A percentile compares a stretch with the other conserved stretches of the same genome.
Evolutionary conservation across 176 grass and related monocot genomes (phyloP).

Genomic region (Bonia amplexicaulis): DNA sequence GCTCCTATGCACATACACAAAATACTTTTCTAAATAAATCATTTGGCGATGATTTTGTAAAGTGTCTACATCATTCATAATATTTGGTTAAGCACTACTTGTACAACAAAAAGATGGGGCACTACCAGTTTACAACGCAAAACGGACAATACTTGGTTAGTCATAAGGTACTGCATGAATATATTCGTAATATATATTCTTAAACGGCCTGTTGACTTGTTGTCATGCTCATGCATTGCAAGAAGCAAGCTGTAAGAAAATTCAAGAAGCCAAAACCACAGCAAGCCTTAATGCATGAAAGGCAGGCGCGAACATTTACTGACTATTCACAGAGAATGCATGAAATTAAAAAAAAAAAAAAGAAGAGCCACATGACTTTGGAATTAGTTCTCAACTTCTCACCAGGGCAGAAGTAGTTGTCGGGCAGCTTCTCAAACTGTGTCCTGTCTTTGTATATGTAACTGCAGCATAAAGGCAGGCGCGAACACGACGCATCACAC

Average conservation of each 20-base stretch:
- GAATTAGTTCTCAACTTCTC: background rate
- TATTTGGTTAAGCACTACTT: background rate
- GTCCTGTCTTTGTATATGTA: slow-evolving; percentile 94
- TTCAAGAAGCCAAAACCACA: background rate
- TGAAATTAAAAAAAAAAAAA: too few relatives aligned
- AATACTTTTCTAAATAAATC: too few relatives aligned
- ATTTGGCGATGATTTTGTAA: too few relatives aligned
- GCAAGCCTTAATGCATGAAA: background rate
- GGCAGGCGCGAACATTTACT: too few relatives aligned
- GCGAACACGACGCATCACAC: background rate
- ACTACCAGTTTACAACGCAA: background rate
- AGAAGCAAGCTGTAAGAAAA: background rate
- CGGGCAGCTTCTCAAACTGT: slow-evolving; percentile 77
- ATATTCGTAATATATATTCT: background rate
- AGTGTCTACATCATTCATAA: too few relatives aligned
- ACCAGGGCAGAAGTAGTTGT: slow-evolving; percentile 93
- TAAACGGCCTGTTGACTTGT: background rate
- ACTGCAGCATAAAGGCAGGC: slow-evolving; percentile 13
- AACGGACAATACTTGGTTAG: background rate
- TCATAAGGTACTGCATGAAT: background rate
- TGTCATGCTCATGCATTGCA: background rate
- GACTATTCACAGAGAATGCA: background rate
- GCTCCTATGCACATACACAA: too few relatives aligned
- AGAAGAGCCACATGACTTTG: too few relatives aligned
- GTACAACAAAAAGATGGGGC: background rate